phyloP scores from a whole-genome alignment of 2,329 filamentous ascomycete genomes.

The Fusarium setosum region DNA sequence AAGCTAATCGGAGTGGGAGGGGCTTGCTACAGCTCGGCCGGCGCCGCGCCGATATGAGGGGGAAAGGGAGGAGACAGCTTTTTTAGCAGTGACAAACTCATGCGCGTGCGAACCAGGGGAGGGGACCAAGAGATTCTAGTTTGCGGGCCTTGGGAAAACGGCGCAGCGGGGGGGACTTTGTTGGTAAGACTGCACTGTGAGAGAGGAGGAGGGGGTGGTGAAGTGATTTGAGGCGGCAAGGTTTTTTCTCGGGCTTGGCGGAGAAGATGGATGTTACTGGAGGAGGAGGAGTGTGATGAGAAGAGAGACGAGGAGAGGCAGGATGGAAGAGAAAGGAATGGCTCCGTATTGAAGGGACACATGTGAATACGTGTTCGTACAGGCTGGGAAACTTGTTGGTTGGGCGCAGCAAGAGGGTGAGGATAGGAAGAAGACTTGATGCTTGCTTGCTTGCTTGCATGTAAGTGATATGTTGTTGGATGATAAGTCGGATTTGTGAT shows the following conservation, averaged over 20 bases:
- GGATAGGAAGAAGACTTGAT: too few relatives aligned
- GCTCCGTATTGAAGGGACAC: not conserved
- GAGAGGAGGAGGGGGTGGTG: not conserved
- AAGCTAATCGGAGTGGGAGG: too few relatives aligned
- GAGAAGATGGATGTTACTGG: slow-evolving; percentile 9
- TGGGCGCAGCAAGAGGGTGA: too few relatives aligned
- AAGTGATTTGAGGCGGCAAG: slow-evolving; percentile 27
- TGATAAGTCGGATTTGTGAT: too few relatives aligned
- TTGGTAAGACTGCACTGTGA: not conserved
- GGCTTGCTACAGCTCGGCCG: too few relatives aligned
- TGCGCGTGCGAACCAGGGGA: not conserved
- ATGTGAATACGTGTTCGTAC: not conserved
- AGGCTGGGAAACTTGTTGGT: not conserved
- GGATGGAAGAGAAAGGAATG: not conserved
- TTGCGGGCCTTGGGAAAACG: not conserved
- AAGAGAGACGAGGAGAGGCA: slow-evolving; percentile 25
- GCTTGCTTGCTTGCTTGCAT: too few relatives aligned
- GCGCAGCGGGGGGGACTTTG: not conserved
- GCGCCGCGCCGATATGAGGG: not conserved
- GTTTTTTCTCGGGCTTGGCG: slow-evolving; percentile 17
- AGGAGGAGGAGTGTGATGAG: too few relatives aligned
- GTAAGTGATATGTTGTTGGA: too few relatives aligned
- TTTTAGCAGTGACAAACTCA: not conserved
- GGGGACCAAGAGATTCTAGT: too few relatives aligned
- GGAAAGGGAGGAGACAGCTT: not conserved